Evolutionary conservation across 2,329 filamentous ascomycete species (phyloP).

Genomic region (Aschersonia sp.): DNA sequence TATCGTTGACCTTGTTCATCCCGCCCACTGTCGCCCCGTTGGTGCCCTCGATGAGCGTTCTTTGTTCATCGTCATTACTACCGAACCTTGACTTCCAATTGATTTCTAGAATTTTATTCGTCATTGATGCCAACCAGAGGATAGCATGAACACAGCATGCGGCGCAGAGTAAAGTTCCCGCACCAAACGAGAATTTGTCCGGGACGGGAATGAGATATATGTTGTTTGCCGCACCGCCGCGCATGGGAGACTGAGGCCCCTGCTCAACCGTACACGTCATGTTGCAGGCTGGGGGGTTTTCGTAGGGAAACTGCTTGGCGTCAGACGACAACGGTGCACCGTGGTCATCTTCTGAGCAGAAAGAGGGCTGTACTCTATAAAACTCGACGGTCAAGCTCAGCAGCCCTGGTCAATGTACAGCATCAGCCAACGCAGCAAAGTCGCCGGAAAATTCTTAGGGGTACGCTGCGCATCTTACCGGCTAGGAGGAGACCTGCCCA

Average conservation of each 20-base stretch:
- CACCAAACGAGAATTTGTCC: slow-evolving; percentile 37
- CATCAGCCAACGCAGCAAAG: neutral
- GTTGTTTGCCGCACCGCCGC: slow-evolving; percentile 38
- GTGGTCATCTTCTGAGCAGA: slow-evolving; percentile 25
- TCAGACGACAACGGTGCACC: slow-evolving; percentile 21
- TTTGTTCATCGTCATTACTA: slow-evolving; percentile 10
- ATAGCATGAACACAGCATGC: slow-evolving; percentile 52
- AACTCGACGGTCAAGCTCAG: slow-evolving; percentile 51
- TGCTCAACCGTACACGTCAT: slow-evolving; percentile 27
- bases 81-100: slow-evolving; percentile 37
- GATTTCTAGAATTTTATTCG: slow-evolving; percentile 47
- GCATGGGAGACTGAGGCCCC: slow-evolving; percentile 40
- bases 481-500: slow-evolving; percentile 48
- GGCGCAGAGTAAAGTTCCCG: slow-evolving; percentile 44
- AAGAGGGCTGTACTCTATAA: slow-evolving; percentile 32
- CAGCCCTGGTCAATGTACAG: slow-evolving; percentile 24
- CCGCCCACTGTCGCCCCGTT: slow-evolving; percentile 35
- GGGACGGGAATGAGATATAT: slow-evolving; percentile 50
- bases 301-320: slow-evolving; percentile 28
- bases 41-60: slow-evolving; percentile 33
- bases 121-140: slow-evolving; percentile 44
- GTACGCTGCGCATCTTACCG: slow-evolving; percentile 23
- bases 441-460: neutral
- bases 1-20: slow-evolving; percentile 40
- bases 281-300: slow-evolving; percentile 23